Base-by-base conservation (phyloP, 148 eudicot genomes). In the Spergularia marina region DNA sequence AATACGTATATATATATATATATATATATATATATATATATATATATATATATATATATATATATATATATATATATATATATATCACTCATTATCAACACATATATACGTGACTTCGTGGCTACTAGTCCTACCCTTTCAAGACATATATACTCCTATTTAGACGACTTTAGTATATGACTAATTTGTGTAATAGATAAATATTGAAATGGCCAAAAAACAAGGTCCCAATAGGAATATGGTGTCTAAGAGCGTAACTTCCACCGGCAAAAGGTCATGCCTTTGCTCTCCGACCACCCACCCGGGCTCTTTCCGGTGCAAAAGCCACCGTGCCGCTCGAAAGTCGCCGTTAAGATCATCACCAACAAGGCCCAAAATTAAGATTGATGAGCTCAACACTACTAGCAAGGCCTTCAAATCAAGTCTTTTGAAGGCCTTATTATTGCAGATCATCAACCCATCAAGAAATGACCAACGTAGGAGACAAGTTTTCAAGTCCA, bases 281-380 rank as follows among this genome's bases (percentile, higher is more conserved):
- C 81, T 77, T 39, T 77, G 84, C 72, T 82, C 81, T 70, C 78
- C 78, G 17, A 70, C 84, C 68, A 74, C 54, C 53, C 81, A 82
- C 47, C 81, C 72, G 53, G 84, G 84, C 23, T 78, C 84, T 9
- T 74, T 74, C 62, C 78, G 79, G 11, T 82, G 84, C 13, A 71
- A 41, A 61, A 4, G 44, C 72, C 78, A 78, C 76, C 79, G 76
- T 12, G 44, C 52, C 36, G 21, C 20, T 11, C 25, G 10, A 55
- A 65, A 44, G 81, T 54, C 52, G 12, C 34, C 64, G 54, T 17
- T 16, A 4, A 72, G 64, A 40, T 18, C 39, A 17, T 18, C 60
- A 15, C 47, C 71, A 6, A 15, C 16, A 2, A 63, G 55, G 62
- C 40, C 70, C 21, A 72, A 78, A 0, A 47, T 59, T 53, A 44